Evolutionary conservation across 306 rosid species (phyloP).

Genomic region (Acmispon strigosus): DNA sequence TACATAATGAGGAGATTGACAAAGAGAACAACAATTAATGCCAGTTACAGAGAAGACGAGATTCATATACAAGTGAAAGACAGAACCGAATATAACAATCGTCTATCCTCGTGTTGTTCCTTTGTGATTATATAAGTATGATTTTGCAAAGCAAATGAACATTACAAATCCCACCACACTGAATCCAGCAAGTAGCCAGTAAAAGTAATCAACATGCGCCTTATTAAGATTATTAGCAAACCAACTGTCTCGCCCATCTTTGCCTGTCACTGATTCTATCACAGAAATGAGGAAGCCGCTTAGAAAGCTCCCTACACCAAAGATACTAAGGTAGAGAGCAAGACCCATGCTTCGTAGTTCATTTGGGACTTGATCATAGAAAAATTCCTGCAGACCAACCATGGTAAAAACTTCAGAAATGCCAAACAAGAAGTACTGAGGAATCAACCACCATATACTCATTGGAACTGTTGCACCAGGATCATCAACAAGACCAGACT

Average conservation of each 20-base stretch:
- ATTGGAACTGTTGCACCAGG: conserved; percentile 52
- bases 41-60: too few relatives aligned
- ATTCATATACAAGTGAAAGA: not conserved
- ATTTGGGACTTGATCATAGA: conserved; percentile 65
- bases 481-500: conserved; percentile 42
- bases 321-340: conserved; percentile 51
- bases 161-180: conserved; percentile 21
- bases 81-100: not conserved
- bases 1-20: too few relatives aligned
- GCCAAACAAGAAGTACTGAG: conserved; percentile 56
- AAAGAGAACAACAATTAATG: too few relatives aligned
- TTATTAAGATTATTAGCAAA: conserved; percentile 52
- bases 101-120: not conserved
- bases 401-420: conserved; percentile 47
- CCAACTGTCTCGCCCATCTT: conserved; percentile 43
- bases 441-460: conserved; percentile 76
- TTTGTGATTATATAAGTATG: conserved; percentile 15
- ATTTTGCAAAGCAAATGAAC: conserved; percentile 24
- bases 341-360: conserved; percentile 66
- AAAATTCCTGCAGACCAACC: conserved; percentile 78
- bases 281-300: conserved; percentile 53
- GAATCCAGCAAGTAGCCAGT: conserved; percentile 51
- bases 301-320: conserved; percentile 59
- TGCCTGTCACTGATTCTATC: conserved; percentile 28
- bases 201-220: conserved; percentile 73